A percentile compares a stretch with the other conserved stretches of the same genome.
These are phyloP conservation scores for Penicillium sp. DNA, from an alignment of 2,329 filamentous ascomycete genomes.

Conservation along the genomic window DNA sequence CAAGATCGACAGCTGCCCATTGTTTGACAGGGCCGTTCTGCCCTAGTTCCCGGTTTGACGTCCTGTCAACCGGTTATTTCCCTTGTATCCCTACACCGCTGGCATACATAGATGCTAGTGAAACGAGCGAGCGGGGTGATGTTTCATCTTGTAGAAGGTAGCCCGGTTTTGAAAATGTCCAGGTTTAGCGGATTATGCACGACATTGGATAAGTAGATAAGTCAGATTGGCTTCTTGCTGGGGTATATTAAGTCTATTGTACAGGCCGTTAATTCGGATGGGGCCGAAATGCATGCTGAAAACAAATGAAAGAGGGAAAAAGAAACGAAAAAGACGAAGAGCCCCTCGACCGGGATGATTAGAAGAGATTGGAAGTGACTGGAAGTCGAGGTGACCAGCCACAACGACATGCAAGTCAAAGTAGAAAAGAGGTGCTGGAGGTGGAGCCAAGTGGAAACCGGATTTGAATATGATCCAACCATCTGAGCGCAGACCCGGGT, in stretches of 20 bases:
- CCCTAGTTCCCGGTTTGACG: background rate
- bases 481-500: background rate
- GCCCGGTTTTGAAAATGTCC: background rate
- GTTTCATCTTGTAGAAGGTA: slow-evolving; percentile 13
- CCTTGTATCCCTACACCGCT: background rate
- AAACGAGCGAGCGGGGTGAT: slow-evolving; percentile 14
- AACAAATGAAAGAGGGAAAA: slow-evolving; percentile 1
- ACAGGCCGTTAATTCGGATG: slow-evolving; percentile 26
- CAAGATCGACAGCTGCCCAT: background rate
- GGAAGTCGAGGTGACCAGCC: slow-evolving; percentile 9
- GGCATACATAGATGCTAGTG: slow-evolving; percentile 6
- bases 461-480: background rate
- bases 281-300: slow-evolving; percentile 7
- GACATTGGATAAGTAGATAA: slow-evolving; percentile 16
- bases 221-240: slow-evolving; percentile 25
- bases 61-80: background rate
- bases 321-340: slow-evolving; percentile 2
- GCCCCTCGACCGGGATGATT: background rate
- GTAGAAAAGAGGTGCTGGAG: background rate
- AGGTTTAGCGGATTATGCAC: slow-evolving; percentile 17
- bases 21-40: background rate
- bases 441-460: background rate
- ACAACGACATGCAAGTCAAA: slow-evolving; percentile 15
- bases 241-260: slow-evolving; percentile 40
- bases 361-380: slow-evolving; percentile 12